A percentile compares a stretch with the other conserved stretches of the same genome.
Conservation (phyloP, 108 stramenopile species). For the Skeletonema costatum region DNA sequence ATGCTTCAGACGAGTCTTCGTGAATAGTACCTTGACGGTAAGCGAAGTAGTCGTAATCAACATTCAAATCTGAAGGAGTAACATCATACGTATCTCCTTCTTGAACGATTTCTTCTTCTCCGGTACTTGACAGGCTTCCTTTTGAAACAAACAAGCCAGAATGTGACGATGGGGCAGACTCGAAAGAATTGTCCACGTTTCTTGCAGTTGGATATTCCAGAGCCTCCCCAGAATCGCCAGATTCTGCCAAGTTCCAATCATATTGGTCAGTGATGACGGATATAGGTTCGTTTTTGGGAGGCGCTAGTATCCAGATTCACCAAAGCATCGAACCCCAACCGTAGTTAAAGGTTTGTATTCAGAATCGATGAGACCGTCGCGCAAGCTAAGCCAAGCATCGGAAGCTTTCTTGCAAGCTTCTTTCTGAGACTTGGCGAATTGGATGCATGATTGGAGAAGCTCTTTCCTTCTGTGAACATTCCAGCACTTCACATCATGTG, state of each 20-base stretch:
- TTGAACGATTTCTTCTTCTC: neutral
- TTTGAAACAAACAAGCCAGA: neutral
- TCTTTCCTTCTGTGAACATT: conserved; percentile 84
- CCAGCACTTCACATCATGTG: conserved; percentile 88
- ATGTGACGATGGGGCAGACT: neutral
- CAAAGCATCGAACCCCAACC: neutral
- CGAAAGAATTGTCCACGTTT: neutral
- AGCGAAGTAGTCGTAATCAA: conserved; percentile 41
- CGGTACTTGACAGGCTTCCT: neutral
- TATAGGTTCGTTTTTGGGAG: neutral
- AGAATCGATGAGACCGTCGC: conserved; percentile 74
- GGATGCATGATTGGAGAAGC: conserved; percentile 58
- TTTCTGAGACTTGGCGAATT: conserved; percentile 71
- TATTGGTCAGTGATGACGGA: neutral
- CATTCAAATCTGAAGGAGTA: conserved; percentile 16
- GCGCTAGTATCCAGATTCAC: neutral
- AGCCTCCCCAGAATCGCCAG: neutral
- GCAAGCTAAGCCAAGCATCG: conserved; percentile 81
- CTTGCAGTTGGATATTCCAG: neutral
- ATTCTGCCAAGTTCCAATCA: neutral
- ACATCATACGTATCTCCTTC: conserved; percentile 26
- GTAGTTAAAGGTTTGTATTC: neutral
- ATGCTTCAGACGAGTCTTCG: neutral
- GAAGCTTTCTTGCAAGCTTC: conserved; percentile 70
- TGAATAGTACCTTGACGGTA: conserved; percentile 18